Base-by-base conservation (phyloP, 257 asterid genomes). In the Fraxinus pennsylvanica region DNA sequence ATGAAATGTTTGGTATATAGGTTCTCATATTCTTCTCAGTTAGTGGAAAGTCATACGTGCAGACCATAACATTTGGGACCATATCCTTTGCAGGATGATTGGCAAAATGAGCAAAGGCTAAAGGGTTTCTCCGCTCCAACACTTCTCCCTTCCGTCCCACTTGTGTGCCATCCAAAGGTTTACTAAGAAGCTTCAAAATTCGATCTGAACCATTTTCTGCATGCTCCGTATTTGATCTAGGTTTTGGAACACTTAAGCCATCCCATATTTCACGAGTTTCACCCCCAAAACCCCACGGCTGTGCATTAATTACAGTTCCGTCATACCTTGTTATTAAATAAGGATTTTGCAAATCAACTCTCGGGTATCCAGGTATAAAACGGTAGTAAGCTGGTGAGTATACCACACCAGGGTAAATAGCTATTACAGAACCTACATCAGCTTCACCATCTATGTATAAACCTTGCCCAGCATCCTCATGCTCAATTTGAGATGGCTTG, bases 261-360 rank as follows among this genome's bases (percentile, higher is more conserved):
- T 88, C 87, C 97, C 98, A 95, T 19, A 76, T 17, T 78, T 87
- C 93, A 68, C 92, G 92, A 74, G 89, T 82, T 78, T 89, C 99
- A 41, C 94, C 96, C 12, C 99, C 97, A n/a, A 32, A 61, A 45
- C 97, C 98, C 99, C 99, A 95, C 2, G 99, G 96, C 82, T 93
- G 94, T 25, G 96, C 97, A n/a, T 93, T 91, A 73, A 95, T 91
- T 70, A 91, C 89, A 3, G 92, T 89, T 14, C 96, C 98, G 35
- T 95, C 99, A 78, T 93, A 95, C 81, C 97, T 88, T 22, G 96
- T 93, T 85, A 95, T 95, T 80, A 95, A 74, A 70, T 93, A 92
- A 6, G 99, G 88, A 82, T 93, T 92, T 47, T 89, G 91, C 73
- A 89, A 65, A 88, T 91, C 93, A 29, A 95, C 90, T 82, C 96